Evolutionary conservation across 2,329 filamentous ascomycete species (phyloP), one percentile per base, ranked within the genome.

Genomic region (Colletotrichum orchidophilum): DNA sequence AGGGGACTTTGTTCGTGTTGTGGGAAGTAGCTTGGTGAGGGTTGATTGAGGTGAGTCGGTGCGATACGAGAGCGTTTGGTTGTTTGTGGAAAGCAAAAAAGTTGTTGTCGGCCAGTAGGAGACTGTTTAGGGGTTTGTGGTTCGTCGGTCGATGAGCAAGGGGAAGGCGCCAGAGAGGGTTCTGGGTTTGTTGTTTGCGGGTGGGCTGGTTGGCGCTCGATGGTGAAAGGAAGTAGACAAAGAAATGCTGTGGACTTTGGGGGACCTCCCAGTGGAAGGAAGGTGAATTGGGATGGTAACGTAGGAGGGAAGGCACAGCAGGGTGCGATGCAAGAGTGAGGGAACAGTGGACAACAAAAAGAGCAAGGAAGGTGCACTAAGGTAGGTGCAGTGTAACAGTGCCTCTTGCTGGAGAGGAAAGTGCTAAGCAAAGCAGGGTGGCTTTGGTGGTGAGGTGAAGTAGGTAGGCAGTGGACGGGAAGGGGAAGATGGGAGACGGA

Each of bases 171-270:
- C 27, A 42, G 52, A 52, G 35, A 27, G 27, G 24, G 21, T 21
- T 46, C 39, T 46, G 39, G 57, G 52, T 68, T 68, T 50, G 52
- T 68, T 67, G 53, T 58, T 60, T 59, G 58, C 58, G 13, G 69
- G 21, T 63, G 39, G 52, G 31, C 33, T 50, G 35, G 46, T 27
- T 53, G 57, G 58, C 55, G 66, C 65, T 61, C 33, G 63, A 66
- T 50, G 1, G 63, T 29, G 33, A 21, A 60, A 61, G 35, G 39
- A 66, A 66, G 42, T 15, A 42, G 39, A 55, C 50, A 70, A 70
- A 69, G 66, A 55, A 42, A 64, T 60, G 26, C 46, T 21, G 49
- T 15, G 46, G 33, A 24, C 18, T 61, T 31, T 31, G 49, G 39
- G 9, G 46, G 26, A 24, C 8, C 42, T 12, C 11, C 26, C 42